Evolutionary conservation across 2,329 filamentous ascomycete species (phyloP).

Genomic region (Aspergillus terreus): DNA sequence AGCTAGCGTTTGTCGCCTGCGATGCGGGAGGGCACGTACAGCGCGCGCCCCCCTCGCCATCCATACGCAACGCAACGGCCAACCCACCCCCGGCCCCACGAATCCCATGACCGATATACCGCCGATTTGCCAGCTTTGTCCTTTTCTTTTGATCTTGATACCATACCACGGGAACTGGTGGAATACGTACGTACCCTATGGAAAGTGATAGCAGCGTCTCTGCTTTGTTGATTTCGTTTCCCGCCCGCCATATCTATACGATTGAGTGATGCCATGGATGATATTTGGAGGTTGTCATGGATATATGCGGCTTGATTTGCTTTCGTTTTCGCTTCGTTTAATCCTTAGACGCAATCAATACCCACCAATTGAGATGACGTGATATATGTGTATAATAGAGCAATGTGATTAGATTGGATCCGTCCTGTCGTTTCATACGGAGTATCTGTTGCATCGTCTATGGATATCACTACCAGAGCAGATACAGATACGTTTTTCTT

Average conservation of each 20-base stretch:
- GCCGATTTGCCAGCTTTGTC: constrained; percentile 2
- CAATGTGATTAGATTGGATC: background rate
- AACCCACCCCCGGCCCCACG: background rate
- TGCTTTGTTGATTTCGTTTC: constrained; percentile 16
- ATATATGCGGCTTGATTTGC: background rate
- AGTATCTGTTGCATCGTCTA: too few relatives aligned
- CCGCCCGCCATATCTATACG: background rate
- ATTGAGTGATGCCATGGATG: constrained; percentile 4
- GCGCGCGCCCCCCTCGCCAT: too few relatives aligned
- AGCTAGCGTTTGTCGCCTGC: constrained; percentile 12
- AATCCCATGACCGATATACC: background rate
- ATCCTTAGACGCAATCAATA: constrained; percentile 13
- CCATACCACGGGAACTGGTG: constrained; percentile 9
- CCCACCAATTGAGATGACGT: constrained; percentile 8
- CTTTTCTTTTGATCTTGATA: constrained; percentile 15
- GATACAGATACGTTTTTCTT: too few relatives aligned
- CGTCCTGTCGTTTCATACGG: background rate
- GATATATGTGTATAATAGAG: background rate
- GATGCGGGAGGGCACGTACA: too few relatives aligned
- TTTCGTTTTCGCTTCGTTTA: constrained; percentile 15
- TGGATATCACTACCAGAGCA: too few relatives aligned
- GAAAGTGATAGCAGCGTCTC: background rate
- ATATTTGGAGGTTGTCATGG: constrained; percentile 3
- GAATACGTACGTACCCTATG: constrained; percentile 1
- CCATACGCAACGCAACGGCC: background rate